Evolutionary conservation across 371 early-diverging fungal species (phyloP).

Genomic region (Batkoa obscura): DNA sequence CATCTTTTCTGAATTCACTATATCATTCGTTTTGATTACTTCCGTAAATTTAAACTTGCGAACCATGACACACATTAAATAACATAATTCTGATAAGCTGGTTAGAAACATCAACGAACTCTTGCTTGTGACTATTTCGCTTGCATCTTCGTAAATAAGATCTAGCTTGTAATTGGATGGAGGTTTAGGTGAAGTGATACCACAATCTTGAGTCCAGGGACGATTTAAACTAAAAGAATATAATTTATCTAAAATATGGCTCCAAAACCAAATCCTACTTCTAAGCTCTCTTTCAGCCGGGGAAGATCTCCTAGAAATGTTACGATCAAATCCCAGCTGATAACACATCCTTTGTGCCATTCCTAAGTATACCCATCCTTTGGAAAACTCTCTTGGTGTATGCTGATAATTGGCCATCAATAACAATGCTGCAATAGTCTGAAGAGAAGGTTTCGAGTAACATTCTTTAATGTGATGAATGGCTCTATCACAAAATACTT

Average conservation of each 20-base stretch:
- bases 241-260: constrained; percentile 3
- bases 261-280: not conserved
- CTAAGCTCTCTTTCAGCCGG: not conserved
- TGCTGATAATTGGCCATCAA: not conserved
- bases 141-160: not conserved
- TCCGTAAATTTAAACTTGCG: constrained; percentile 3
- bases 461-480: not conserved
- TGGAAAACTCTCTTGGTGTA: not conserved
- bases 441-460: not conserved
- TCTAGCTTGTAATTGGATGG: not conserved
- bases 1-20: not conserved
- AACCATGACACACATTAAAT: constrained; percentile 2
- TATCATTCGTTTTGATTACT: not conserved
- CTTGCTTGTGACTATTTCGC: not conserved
- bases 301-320: too few relatives aligned
- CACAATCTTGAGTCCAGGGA: not conserved
- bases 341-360: constrained; percentile 1
- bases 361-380: not conserved
- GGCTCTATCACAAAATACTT: not conserved
- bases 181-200: not conserved
- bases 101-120: not conserved
- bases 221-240: not conserved
- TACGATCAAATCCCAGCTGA: not conserved
- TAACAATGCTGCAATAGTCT: not conserved
- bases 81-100: not conserved